Evolutionary conservation across 495 filamentous ascomycete species (phyloP).

Genomic region (Copromyces sp.): DNA sequence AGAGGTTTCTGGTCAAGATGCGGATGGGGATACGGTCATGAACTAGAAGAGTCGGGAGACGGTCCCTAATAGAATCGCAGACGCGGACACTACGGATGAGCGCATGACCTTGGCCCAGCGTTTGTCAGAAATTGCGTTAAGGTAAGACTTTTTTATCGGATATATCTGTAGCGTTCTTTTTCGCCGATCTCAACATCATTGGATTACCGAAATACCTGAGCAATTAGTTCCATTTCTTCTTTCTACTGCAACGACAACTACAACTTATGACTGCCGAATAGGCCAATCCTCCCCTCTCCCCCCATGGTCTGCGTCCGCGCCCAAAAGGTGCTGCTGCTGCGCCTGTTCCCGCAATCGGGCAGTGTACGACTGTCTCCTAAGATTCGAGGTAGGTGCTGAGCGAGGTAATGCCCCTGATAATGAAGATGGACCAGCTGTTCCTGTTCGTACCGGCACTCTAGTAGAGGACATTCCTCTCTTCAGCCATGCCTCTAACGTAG

Average conservation of each 20-base stretch:
- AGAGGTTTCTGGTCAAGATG: background rate
- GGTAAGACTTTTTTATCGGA: background rate
- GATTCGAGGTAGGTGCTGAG: background rate
- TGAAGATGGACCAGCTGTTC: background rate
- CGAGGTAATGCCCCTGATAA: background rate
- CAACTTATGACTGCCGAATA: background rate
- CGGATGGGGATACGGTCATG: background rate
- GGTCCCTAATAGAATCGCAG: background rate
- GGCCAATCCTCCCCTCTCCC: background rate
- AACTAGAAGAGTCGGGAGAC: background rate
- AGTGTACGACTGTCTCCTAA: background rate
- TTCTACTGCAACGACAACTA: background rate
- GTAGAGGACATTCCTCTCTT: background rate
- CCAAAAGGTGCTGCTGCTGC: background rate
- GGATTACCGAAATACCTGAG: too few relatives aligned
- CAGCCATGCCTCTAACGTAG: background rate
- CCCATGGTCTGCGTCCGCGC: background rate
- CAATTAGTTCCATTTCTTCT: background rate
- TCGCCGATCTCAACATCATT: too few relatives aligned
- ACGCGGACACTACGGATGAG: background rate
- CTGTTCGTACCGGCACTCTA: background rate
- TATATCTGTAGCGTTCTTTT: background rate
- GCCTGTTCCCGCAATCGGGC: background rate
- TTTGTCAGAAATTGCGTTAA: background rate
- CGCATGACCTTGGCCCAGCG: background rate